Base-by-base conservation (phyloP, 164 flowering plant species). In the Chimonanthus praecox region DNA sequence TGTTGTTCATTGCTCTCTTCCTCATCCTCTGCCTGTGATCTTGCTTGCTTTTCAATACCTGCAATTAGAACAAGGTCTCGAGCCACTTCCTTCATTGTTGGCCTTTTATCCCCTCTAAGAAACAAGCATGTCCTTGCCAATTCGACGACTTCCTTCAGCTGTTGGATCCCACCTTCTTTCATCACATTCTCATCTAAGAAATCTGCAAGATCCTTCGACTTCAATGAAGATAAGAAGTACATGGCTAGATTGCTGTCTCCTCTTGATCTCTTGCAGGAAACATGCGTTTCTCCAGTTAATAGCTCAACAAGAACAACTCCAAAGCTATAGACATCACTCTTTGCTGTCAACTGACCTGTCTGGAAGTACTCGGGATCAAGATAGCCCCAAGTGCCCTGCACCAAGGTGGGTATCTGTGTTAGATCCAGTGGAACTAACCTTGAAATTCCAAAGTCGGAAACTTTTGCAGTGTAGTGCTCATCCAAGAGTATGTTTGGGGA, bases 361-460 rank as follows among this genome's bases (percentile, higher is more conserved):
- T 79, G 82, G 1, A 82, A 68, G 74, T 85, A 85, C 49, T 85
- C 85, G 0, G 88, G 88, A 63, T 85, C 86, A 2, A 85, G 58
- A 71, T 85, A 85, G 16, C 86, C 88, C 0, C 78, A 44, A 2
- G 85, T 85, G n/a, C 88, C 88, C 46, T 84, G 84, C 15, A 85
- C 84, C 60, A 82, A 5, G 0, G 88, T 84, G 2, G 76, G 70
- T 48, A 84, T 4, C 51, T 78, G 77, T 8, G 76, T 64, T 74
- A 84, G 83, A 73, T 83, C 85, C 7, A 72, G 18, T 0, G 87
- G 84, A 45, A 84, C 80, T 10, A 81, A 70, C 62, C 83, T 74
- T 33, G 89, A 84, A 48, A 79, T 76, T 0, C 89, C 87, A 66
- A 86, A 84, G 71, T 86, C 86, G 1, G 88, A 69, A 15, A 86